Evolutionary conservation across 352 stramenopile species (phyloP), one percentile per base, ranked within the genome.

Genomic region (Thraustotheca clavata): DNA sequence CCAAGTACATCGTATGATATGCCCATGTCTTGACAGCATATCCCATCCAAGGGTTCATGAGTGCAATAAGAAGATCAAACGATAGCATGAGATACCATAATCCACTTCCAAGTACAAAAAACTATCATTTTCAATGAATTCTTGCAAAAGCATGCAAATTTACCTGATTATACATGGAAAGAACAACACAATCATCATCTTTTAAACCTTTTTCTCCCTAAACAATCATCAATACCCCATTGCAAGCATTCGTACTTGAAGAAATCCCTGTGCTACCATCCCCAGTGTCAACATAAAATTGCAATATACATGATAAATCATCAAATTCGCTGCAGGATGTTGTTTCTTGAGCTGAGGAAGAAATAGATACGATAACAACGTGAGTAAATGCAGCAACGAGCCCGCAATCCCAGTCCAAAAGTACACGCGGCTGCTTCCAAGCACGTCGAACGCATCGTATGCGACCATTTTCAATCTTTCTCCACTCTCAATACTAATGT

Each of bases 1-100:
- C 4, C 0, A 63, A 76, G 59, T 74, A 91, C 83, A 91, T 88
- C 31, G 68, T 82, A 43, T 94, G 84, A 62, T 94, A 91, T 26
- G 80, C 71, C 80, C 84, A 88, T 14, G 82, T 76, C 62, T 94
- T 94, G 76, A 83, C 90, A 12, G 79, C 75, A 69, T 94, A 94
- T 49, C 84, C 82, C 80, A 91, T 91, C 84, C 84, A 91, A 6
- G 84, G 84, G 67, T 94, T 91, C 41, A 94, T 82, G 41, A 94
- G 79, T 50, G 82, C 84, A 60, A 94, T 79, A 20, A 94, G 77
- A 54, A 94, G 74, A 65, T 91, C 84, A 29, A 91, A 59, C 36
- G 84, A 77, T 27, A 94, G 75, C 84, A 91, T 94, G 49, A 91
- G 71, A 69, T 91, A 91, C 84, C 84, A 94, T 7, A 73, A 67